These are phyloP conservation scores for Sporobolomyces phaffii DNA, from an alignment of 768 basidiomycete genomes.

Conservation along the genomic window DNA sequence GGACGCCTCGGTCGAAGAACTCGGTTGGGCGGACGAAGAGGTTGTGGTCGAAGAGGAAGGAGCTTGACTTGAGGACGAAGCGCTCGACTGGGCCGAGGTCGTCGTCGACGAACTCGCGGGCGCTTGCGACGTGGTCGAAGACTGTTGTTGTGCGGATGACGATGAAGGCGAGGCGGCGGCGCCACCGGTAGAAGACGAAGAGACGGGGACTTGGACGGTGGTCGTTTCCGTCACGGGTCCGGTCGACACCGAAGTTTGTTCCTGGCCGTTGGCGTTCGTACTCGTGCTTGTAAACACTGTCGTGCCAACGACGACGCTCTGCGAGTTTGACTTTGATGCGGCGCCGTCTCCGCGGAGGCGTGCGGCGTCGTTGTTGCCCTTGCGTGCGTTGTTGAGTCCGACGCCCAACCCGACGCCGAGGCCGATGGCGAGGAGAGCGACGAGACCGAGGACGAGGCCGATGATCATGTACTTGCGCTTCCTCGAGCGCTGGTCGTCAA, in stretches of 20 bases:
- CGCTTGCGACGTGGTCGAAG: too few species aligned
- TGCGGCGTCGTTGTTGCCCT: slow-evolving; percentile 10
- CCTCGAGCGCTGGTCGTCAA: slow-evolving; percentile 1
- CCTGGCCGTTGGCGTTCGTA: not conserved
- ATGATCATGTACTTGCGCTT: slow-evolving; percentile 3
- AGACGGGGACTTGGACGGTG: not conserved
- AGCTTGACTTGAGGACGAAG: not conserved
- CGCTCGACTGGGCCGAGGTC: not conserved
- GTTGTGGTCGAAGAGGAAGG: not conserved
- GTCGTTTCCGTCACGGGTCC: not conserved
- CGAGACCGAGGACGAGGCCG: slow-evolving; percentile 1
- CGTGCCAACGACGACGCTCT: not conserved
- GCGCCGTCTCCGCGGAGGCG: not conserved
- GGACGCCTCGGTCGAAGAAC: not conserved
- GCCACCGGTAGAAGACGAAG: not conserved
- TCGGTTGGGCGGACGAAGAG: not conserved
- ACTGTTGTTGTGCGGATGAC: not conserved
- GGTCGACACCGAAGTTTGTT: not conserved
- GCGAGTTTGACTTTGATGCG: not conserved
- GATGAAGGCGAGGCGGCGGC: not conserved
- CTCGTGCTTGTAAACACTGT: slow-evolving; percentile 16
- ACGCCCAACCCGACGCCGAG: slow-evolving; percentile 32
- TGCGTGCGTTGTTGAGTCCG: slow-evolving; percentile 12
- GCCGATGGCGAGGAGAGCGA: slow-evolving; percentile 15
- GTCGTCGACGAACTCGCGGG: too few species aligned